Conservation (phyloP, 2,329 filamentous ascomycete genomes). For the Cryphonectria japonica region DNA sequence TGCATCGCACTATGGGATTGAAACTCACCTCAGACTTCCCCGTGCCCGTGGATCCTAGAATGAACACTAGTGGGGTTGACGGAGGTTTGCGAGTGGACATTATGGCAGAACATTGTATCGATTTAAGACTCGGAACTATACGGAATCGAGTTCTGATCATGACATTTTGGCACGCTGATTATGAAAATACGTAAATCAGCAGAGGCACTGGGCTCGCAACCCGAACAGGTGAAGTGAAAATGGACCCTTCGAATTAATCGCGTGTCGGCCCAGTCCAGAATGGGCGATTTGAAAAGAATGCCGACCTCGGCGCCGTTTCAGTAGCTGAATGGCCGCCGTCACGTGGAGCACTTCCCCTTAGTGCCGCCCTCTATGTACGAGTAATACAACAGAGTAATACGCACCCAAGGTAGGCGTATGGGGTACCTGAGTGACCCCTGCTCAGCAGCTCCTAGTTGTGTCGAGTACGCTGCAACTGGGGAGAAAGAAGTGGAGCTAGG, state of each 20-base stretch:
- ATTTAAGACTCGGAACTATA: slow-evolving; percentile 1
- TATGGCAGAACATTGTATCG: slow-evolving; percentile 31
- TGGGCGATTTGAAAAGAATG: background rate
- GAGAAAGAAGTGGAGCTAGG: background rate
- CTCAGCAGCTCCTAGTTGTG: background rate
- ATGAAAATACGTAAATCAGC: background rate
- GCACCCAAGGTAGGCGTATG: background rate
- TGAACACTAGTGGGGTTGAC: slow-evolving; percentile 69
- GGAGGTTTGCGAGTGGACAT: slow-evolving; percentile 48
- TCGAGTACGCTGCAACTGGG: background rate
- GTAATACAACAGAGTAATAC: background rate
- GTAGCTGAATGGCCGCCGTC: slow-evolving; percentile 16
- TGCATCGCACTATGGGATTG: background rate
- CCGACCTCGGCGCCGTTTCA: slow-evolving; percentile 17
- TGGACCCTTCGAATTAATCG: background rate
- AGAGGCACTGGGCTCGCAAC: background rate
- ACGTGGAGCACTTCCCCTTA: slow-evolving; percentile 22
- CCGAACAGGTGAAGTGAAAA: background rate
- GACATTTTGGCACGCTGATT: background rate
- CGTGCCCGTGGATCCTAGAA: slow-evolving; percentile 89
- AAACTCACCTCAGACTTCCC: slow-evolving; percentile 82
- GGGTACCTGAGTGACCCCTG: background rate
- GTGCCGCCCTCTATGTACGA: background rate
- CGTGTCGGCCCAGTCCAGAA: background rate
- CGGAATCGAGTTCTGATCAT: slow-evolving; percentile 19